Conservation (phyloP, 1,139 yeast genomes). For the Pneumocystis murina region DNA sequence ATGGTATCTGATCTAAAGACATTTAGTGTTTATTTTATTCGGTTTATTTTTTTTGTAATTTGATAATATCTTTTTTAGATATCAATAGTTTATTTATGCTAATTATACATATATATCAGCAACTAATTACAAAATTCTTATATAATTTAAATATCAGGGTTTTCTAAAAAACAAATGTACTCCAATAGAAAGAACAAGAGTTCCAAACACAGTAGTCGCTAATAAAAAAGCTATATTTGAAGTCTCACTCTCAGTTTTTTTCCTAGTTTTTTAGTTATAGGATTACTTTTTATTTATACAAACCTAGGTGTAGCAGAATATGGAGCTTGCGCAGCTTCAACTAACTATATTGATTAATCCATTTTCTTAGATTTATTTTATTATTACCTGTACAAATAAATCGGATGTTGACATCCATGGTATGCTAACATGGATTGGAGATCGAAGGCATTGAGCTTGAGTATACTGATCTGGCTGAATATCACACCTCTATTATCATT, state of each 20-base stretch:
- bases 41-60: neutral
- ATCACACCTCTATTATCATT: slow-evolving; percentile 35
- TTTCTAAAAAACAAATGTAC: slow-evolving; percentile 46
- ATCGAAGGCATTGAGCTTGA: slow-evolving; percentile 46
- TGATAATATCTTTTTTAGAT: neutral
- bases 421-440: slow-evolving; percentile 77
- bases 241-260: slow-evolving; percentile 49
- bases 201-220: slow-evolving; percentile 41
- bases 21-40: neutral
- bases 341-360: slow-evolving; percentile 28
- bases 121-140: neutral
- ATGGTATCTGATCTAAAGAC: neutral
- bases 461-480: slow-evolving; percentile 81
- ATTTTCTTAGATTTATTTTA: neutral
- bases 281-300: neutral
- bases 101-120: neutral
- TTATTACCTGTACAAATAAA: slow-evolving; percentile 45
- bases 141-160: slow-evolving; percentile 13
- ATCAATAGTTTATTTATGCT: neutral
- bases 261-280: neutral
- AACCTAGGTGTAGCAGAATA: slow-evolving; percentile 40
- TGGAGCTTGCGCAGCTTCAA: slow-evolving; percentile 77
- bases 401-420: slow-evolving; percentile 77
- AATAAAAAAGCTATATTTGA: slow-evolving; percentile 31
- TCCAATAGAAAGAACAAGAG: slow-evolving; percentile 44